phyloP scores from a whole-genome alignment of 2,329 filamentous ascomycete genomes.

The Penicillium aurantiogriseum region DNA sequence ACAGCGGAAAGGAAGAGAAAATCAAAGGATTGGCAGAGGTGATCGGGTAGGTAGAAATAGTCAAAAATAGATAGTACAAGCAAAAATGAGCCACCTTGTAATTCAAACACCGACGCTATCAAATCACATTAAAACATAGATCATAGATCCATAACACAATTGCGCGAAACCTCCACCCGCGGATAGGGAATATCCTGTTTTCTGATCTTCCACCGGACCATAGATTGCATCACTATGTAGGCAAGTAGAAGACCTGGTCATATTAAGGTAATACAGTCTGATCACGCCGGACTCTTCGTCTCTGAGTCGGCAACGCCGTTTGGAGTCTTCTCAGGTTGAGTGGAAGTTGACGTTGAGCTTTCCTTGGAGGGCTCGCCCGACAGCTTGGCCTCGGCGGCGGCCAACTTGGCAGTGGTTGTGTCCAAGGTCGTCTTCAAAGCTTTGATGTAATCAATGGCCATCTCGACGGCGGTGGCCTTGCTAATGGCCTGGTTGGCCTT shows the following conservation, averaged over 20 bases:
- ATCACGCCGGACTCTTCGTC: not conserved
- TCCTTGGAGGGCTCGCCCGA: constrained; percentile 1
- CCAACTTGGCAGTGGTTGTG: constrained; percentile 62
- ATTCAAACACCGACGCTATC: constrained; percentile 10
- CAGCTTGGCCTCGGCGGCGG: constrained; percentile 57
- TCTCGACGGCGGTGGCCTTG: constrained; percentile 96
- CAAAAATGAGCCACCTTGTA: not conserved
- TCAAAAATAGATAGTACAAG: not conserved
- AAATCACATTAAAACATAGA: not conserved
- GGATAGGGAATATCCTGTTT: not conserved
- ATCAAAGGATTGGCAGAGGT: not conserved
- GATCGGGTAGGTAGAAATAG: not conserved
- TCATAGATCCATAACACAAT: constrained; percentile 1
- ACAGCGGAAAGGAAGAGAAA: not conserved
- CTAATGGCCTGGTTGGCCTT: constrained; percentile 64
- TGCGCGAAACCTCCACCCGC: not conserved
- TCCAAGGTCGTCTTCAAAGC: constrained; percentile 71
- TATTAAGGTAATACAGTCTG: not conserved
- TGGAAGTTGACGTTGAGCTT: not conserved
- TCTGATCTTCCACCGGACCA: not conserved
- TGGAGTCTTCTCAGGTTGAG: not conserved
- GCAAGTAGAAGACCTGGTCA: not conserved
- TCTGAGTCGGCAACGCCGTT: not conserved
- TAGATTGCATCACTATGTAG: not conserved
- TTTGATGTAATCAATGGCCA: constrained; percentile 94